These are phyloP conservation scores for Puccinellia tenuiflora DNA, from an alignment of 176 grass and related monocot species.

Conservation along the genomic window DNA sequence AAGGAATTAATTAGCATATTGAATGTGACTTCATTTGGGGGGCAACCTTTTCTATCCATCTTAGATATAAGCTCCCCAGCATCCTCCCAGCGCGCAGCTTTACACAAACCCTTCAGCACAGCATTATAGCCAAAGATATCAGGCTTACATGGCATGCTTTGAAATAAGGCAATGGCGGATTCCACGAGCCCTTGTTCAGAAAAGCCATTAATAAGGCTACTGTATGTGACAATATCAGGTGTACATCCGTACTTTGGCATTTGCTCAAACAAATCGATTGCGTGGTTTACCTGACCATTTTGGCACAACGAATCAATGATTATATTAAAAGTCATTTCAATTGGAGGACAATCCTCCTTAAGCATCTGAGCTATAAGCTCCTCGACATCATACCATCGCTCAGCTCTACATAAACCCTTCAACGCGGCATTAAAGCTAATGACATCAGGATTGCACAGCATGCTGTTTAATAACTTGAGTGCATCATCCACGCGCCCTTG, in stretches of 20 bases:
- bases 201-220: constrained; percentile 47
- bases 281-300: constrained; percentile 21
- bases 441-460: constrained; percentile 29
- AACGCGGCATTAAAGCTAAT: constrained; percentile 38
- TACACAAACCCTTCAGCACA: constrained; percentile 42
- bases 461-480: constrained; percentile 31
- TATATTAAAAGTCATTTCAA: constrained; percentile 51
- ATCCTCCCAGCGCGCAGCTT: constrained; percentile 38
- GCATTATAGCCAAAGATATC: constrained; percentile 49
- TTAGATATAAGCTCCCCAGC: constrained; percentile 40
- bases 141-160: constrained; percentile 43
- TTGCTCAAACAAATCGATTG: constrained; percentile 37
- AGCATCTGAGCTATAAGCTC: constrained; percentile 38
- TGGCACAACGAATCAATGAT: constrained; percentile 38
- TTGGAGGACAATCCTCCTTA: constrained; percentile 5
- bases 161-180: constrained; percentile 31
- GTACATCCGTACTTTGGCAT: constrained; percentile 41
- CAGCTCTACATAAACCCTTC: constrained; percentile 40
- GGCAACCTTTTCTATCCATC: constrained; percentile 38
- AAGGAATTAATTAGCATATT: constrained; percentile 46
- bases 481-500: constrained; percentile 36
- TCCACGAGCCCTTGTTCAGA: constrained; percentile 46
- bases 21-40: constrained; percentile 48
- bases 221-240: constrained; percentile 52
- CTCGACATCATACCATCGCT: constrained; percentile 30